These are phyloP conservation scores for Diutina mesorugosa DNA, from an alignment of 1,139 yeast species.

Conservation along the genomic window DNA sequence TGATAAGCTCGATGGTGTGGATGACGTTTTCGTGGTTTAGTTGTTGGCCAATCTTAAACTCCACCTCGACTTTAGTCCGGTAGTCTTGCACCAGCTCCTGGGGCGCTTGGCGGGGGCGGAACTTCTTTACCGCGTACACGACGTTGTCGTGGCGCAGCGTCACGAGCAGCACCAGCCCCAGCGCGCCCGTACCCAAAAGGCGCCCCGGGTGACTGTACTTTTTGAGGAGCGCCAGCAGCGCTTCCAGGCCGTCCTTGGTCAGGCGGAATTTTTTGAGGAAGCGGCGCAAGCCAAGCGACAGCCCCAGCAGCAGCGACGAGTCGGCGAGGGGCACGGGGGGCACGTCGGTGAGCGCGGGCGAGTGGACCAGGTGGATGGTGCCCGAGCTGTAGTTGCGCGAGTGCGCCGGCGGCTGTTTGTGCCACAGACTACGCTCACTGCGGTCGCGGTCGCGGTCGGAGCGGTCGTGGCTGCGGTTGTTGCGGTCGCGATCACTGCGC, in stretches of 20 bases:
- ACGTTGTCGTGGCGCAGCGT: conserved; percentile 31
- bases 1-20: conserved; percentile 49
- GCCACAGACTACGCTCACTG: neutral
- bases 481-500: no score
- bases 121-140: conserved; percentile 58
- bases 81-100: conserved; percentile 44
- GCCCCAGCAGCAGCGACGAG: conserved; percentile 4
- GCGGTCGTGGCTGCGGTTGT: no score
- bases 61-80: conserved; percentile 50
- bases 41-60: conserved; percentile 51
- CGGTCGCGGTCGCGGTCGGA: neutral
- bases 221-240: conserved; percentile 10
- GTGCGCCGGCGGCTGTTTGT: neutral
- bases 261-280: conserved; percentile 1
- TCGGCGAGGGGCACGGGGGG: conserved; percentile 5
- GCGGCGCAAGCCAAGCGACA: neutral
- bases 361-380: neutral
- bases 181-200: conserved; percentile 62
- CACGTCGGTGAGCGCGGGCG: neutral
- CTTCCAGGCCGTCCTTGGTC: neutral
- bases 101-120: conserved; percentile 34
- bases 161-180: conserved; percentile 59
- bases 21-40: conserved; percentile 52
- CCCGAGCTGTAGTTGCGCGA: neutral
- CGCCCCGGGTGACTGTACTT: conserved; percentile 50